Base-by-base conservation (phyloP, 1,284 basidiomycete genomes). In the Rhodotorula sp. region DNA sequence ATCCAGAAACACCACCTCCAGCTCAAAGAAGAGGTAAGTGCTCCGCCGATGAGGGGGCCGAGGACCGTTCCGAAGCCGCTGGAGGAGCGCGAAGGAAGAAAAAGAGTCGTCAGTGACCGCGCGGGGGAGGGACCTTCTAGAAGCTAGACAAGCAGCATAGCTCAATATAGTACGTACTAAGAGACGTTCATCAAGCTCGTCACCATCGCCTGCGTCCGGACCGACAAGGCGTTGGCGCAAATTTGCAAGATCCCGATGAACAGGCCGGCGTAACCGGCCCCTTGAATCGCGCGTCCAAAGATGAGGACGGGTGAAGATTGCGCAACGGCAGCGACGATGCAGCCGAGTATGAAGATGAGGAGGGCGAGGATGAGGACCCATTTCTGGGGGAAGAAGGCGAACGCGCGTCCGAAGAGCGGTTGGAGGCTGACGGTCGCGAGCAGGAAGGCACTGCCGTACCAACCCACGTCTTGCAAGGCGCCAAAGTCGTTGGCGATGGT, bases 241-340 rank as follows among this genome's bases (percentile, higher is more conserved):
- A 43, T 43, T 43, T 43, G 38, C 12, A 74, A 50, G 23, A 71
- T 62, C 18, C 69, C 69, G 59, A 67, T 61, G 49, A 71, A 71
- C 3, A 66, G 47, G 3, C 54, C 63, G 2, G 67, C 58, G 45
- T 74, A 74, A 1, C 73, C 73, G 2, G 62, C 16, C 0, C 73
- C 73, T 28, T 74, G 73, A 2, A 74, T 54, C 4, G 79, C 79
- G 0, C 79, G 59, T 0, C 78, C 79, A 15, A 76, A 67, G 62
- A 79, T 79, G 64, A 79, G 76, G 12, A 77, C 76, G 15, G 73
- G 54, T 3, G 70, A 74, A 23, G 71, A 72, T 18, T 71, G 68
- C 0, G 78, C 74, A 5, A 78, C 71, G 8, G 68, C 79, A 23
- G 78, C 79, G 66, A 79, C 75, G 58, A 79, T 48, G 18, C 68